Evolutionary conservation across 306 rosid genomes (phyloP).

Genomic region (Luffa acutangula): DNA sequence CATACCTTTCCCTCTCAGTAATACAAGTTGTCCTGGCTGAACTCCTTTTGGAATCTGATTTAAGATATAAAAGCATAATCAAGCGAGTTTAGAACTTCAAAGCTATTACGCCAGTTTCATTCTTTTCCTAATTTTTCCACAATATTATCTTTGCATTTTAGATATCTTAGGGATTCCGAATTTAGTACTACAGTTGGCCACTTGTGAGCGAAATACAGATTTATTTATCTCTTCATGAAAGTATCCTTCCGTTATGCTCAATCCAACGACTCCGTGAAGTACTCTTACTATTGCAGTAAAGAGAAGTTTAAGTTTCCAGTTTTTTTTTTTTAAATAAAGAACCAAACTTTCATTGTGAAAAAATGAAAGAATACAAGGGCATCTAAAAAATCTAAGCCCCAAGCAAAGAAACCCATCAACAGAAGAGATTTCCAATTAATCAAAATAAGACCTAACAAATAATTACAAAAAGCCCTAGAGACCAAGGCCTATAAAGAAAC

Average conservation of each 20-base stretch:
- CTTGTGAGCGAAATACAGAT: not conserved
- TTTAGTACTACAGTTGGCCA: not conserved
- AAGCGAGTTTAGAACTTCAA: not conserved
- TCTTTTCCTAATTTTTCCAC: not conserved
- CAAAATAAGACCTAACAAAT: no score
- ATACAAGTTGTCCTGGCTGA: conserved; percentile 80
- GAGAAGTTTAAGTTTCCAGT: not conserved
- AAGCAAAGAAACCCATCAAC: no score
- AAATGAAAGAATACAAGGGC: no score
- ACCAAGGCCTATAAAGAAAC: no score
- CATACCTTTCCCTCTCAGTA: conserved; percentile 80
- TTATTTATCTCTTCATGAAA: not conserved
- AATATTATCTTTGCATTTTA: not conserved
- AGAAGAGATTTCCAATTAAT: no score
- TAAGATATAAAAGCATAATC: conserved; percentile 25
- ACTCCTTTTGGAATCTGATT: conserved; percentile 85
- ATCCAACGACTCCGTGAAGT: not conserved
- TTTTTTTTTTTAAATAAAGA: no score
- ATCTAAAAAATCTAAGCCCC: no score
- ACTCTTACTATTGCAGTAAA: not conserved
- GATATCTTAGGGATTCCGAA: not conserved
- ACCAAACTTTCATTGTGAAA: no score
- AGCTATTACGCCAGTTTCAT: not conserved
- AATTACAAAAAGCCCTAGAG: no score
- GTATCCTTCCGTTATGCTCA: not conserved